Base-by-base conservation (phyloP, 176 grass and related monocot genomes). In the Aegilops bicornis region DNA sequence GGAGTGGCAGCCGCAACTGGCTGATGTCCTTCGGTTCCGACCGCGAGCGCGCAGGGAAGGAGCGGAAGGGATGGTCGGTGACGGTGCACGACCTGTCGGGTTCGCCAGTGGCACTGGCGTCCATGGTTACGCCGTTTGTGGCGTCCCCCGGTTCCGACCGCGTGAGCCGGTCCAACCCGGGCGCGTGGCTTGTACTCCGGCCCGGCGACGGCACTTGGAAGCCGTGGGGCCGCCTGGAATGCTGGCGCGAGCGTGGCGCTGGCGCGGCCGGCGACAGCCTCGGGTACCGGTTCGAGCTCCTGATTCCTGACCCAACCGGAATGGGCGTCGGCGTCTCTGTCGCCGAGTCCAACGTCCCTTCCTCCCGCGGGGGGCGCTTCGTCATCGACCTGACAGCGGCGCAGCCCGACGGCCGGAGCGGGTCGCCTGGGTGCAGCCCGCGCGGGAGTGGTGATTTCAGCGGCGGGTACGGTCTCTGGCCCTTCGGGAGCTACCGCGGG, bases 31-130 rank as follows among this genome's bases (percentile, higher is more conserved):
- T 96, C 24, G 92, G 92, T 0, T 96, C 94, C 1, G 94, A 94
- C 9, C 85, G 94, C 0, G 97, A 94, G 84, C 30, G 87, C 6
- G n/a, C 66, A 15, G 87, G 60, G 27, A 94, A 91, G 84, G 93
- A 96, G 76, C 29, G 91, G 0, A 96, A 96, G 68, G 94, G 94
- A 22, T 96, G 94, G 94, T 96, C 91, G 3, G 91, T 96, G 35
- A 96, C 89, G 3, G 94, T 96, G 2, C 94, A 96, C 85, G 94
- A 91, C 78, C 91, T 96, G 3, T 93, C 94, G 0, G 91, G 91
- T 0, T 96, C 89, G 0, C 91, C 87, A 3, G 91, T 96, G 82
- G 94, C 91, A 20, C 84, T 96, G 0, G 94, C 94, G 0, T 96
- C 94, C 0, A 96, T 96, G 94, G 94, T 93, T 4, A 96, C 91